Percentiles rank a stretch among this genome's conserved stretches.
Evolutionary conservation across 2,329 filamentous ascomycete species (phyloP).

Genomic region (Onygena corvina): DNA sequence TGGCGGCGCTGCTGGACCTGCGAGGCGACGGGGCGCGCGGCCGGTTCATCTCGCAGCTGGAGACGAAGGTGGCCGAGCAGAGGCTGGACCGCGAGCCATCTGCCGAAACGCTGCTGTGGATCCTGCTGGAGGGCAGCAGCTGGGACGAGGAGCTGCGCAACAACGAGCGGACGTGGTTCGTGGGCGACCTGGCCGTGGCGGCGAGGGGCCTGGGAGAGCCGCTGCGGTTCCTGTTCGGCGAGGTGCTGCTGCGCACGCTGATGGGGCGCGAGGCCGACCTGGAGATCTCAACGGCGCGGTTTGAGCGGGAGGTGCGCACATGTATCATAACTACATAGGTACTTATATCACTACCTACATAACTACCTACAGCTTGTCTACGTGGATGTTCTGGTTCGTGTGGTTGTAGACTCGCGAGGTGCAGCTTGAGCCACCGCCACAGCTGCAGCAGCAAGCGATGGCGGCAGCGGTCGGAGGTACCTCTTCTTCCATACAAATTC

Average conservation of each 20-base stretch:
- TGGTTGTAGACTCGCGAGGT: too few species aligned
- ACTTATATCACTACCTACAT: too few species aligned
- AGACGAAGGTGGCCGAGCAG: conserved; percentile 21
- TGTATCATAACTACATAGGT: too few species aligned
- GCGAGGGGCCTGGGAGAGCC: conserved; percentile 28
- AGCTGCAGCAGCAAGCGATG: too few species aligned
- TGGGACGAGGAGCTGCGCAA: conserved; percentile 28
- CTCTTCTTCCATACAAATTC: too few species aligned
- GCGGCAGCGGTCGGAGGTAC: too few species aligned
- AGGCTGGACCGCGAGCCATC: conserved; percentile 26
- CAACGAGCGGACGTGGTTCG: conserved; percentile 28
- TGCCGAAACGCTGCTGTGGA: conserved; percentile 31
- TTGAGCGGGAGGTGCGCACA: conserved; percentile 24
- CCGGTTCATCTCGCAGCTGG: conserved; percentile 25
- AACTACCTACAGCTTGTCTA: too few species aligned
- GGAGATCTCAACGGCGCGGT: conserved; percentile 22
- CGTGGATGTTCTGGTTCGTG: too few species aligned
- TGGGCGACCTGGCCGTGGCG: conserved; percentile 26
- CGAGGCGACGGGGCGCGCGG: conserved; percentile 23
- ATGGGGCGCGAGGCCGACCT: conserved; percentile 25
- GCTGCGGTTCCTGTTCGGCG: conserved; percentile 31
- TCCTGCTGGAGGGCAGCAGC: conserved; percentile 27
- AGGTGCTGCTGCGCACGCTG: conserved; percentile 29
- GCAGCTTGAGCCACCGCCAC: too few species aligned
- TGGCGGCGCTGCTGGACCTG: conserved; percentile 27